Conservation (phyloP, 495 filamentous ascomycete species). For the Annulohypoxylon moriforme region DNA sequence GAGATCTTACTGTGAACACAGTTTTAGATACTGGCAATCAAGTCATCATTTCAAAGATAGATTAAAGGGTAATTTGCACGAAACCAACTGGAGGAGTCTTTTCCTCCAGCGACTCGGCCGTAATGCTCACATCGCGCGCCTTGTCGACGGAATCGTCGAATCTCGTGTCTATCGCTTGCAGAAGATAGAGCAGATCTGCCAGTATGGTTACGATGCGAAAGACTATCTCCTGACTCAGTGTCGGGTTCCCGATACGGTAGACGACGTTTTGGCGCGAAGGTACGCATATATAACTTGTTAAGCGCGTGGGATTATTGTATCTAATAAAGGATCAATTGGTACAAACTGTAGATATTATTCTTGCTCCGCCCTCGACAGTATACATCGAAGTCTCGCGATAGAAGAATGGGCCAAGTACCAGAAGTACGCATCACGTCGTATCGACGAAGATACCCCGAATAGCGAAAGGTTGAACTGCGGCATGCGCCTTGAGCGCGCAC, state of each 20-base stretch:
- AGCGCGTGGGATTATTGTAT: neutral
- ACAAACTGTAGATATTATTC: conserved; percentile 73
- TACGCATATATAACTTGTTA: conserved; percentile 50
- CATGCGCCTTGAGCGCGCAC: conserved; percentile 74
- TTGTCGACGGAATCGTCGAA: conserved; percentile 76
- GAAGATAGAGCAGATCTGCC: conserved; percentile 74
- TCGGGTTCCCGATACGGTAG: conserved; percentile 64
- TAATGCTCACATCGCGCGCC: conserved; percentile 64
- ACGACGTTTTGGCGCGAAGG: conserved; percentile 86
- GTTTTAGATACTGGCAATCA: conserved; percentile 78
- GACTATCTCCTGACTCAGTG: conserved; percentile 80
- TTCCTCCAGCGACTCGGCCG: conserved; percentile 69
- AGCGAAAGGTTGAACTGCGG: conserved; percentile 47
- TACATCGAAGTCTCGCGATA: conserved; percentile 85
- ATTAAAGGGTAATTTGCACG: conserved; percentile 57
- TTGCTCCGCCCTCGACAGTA: conserved; percentile 73
- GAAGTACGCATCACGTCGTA: conserved; percentile 54
- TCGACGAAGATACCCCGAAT: conserved; percentile 50
- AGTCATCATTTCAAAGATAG: conserved; percentile 72
- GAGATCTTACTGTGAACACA: conserved; percentile 74
- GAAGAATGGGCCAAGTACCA: conserved; percentile 74
- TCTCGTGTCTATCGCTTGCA: conserved; percentile 74
- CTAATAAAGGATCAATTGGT: conserved; percentile 15
- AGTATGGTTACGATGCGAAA: conserved; percentile 86
- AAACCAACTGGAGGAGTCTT: conserved; percentile 80